Percentiles rank a stretch among this genome's conserved stretches.
phyloP scores from a whole-genome alignment of 345 rosid genomes.

The Erysimum cheiranthoides region DNA sequence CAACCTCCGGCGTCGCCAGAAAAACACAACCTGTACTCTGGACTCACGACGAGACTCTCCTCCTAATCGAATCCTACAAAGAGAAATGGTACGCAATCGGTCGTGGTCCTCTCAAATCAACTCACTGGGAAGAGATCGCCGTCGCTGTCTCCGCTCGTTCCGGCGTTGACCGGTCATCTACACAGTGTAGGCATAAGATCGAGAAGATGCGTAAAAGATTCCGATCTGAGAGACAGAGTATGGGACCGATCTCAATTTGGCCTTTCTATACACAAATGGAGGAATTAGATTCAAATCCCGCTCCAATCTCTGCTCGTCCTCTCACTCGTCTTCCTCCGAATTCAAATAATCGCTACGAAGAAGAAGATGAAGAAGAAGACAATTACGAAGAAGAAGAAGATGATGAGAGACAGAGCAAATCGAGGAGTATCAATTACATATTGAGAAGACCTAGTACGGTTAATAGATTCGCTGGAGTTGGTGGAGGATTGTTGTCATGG shows the following conservation, averaged over 20 bases:
- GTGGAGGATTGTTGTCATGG: constrained; percentile 41
- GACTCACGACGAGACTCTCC: constrained; percentile 74
- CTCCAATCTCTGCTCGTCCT: constrained; percentile 65
- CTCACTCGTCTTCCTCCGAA: constrained; percentile 44
- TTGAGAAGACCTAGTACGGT: constrained; percentile 58
- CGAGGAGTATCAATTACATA: constrained; percentile 69
- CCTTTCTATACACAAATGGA: constrained; percentile 73
- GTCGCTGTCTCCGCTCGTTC: constrained; percentile 66
- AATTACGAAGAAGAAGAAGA: constrained; percentile 43
- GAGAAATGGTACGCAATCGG: constrained; percentile 72
- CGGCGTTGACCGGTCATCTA: constrained; percentile 63
- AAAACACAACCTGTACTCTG: constrained; percentile 72
- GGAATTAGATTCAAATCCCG: constrained; percentile 67
- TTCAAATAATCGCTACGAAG: constrained; percentile 1
- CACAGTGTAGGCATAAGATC: constrained; percentile 88
- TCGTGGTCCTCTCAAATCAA: constrained; percentile 68
- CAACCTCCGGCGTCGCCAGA: constrained; percentile 34
- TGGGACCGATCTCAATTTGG: constrained; percentile 53
- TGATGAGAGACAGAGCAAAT: constrained; percentile 50
- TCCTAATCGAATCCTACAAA: constrained; percentile 68
- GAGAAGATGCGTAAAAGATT: constrained; percentile 80
- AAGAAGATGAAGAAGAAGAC: constrained; percentile 33
- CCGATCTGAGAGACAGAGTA: constrained; percentile 61
- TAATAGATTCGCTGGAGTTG: constrained; percentile 57
- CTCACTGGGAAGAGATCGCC: constrained; percentile 82